Evolutionary conservation across 1,139 yeast genomes (phyloP).

Genomic region (Kodamaea arcana): DNA sequence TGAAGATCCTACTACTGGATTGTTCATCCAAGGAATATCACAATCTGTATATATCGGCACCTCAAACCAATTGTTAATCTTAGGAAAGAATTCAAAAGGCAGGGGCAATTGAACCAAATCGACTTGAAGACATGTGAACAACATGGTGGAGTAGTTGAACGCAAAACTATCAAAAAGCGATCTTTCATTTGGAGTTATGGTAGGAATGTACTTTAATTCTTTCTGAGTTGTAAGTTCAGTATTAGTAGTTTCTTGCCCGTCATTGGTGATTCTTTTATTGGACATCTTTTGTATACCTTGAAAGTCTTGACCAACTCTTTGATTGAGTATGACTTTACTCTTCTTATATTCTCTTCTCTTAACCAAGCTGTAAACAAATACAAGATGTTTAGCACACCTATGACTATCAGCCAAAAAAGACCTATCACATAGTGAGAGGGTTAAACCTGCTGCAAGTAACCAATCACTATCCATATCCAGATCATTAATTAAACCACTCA

Average conservation of each 20-base stretch:
- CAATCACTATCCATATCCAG: constrained; percentile 21
- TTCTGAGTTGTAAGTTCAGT: background rate
- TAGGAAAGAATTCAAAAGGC: constrained; percentile 31
- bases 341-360: constrained; percentile 9
- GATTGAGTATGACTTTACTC: background rate
- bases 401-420: constrained; percentile 23
- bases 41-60: constrained; percentile 24
- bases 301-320: background rate
- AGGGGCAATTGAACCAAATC: constrained; percentile 26
- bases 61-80: constrained; percentile 23
- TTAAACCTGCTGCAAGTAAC: constrained; percentile 32
- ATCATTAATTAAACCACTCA: constrained; percentile 8
- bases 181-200: constrained; percentile 24
- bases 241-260: background rate
- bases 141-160: constrained; percentile 28
- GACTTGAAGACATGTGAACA: constrained; percentile 21
- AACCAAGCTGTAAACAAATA: constrained; percentile 13
- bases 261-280: background rate
- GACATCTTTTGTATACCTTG: background rate
- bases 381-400: constrained; percentile 24
- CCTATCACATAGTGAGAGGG: constrained; percentile 31
- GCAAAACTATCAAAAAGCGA: constrained; percentile 35
- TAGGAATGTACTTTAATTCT: no score
- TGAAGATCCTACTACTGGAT: constrained; percentile 15
- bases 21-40: constrained; percentile 14